phyloP scores from a whole-genome alignment of 2,329 filamentous ascomycete genomes.

The Epichloe sylvatica region DNA sequence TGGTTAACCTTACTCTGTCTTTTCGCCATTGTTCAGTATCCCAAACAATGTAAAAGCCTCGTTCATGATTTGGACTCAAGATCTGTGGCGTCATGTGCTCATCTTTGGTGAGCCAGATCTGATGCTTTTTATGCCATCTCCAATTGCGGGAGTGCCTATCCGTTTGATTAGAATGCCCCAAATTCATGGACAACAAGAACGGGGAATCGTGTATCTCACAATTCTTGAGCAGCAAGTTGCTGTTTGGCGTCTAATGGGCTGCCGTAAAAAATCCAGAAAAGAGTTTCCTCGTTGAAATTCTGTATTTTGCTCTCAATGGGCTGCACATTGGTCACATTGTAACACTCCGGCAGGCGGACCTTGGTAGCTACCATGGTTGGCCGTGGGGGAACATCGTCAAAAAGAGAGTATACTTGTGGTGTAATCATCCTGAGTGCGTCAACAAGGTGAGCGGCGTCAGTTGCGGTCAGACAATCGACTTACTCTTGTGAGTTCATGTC shows the following conservation, averaged over 20 bases:
- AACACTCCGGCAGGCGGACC: conserved; percentile 50
- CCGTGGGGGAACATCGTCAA: conserved; percentile 46
- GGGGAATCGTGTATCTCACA: conserved; percentile 30
- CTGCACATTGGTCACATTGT: conserved; percentile 52
- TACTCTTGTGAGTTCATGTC: conserved; percentile 46
- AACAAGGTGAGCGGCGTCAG: conserved; percentile 2
- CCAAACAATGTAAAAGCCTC: conserved; percentile 54
- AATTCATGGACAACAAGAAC: background rate
- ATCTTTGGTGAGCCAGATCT: conserved; percentile 55
- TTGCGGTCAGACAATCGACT: conserved; percentile 15
- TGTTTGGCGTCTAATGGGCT: conserved; percentile 50
- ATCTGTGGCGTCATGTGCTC: conserved; percentile 50
- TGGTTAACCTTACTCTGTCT: conserved; percentile 44
- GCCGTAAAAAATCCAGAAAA: conserved; percentile 59
- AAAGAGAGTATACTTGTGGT: conserved; percentile 44
- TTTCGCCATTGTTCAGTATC: conserved; percentile 48
- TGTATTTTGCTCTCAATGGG: conserved; percentile 50
- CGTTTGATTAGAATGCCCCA: conserved; percentile 1
- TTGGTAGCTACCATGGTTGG: conserved; percentile 37
- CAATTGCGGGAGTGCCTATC: conserved; percentile 49
- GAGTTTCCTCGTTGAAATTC: conserved; percentile 54
- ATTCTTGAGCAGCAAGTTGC: conserved; percentile 46
- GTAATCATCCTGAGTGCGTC: conserved; percentile 34
- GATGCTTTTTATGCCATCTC: conserved; percentile 57
- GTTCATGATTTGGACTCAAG: conserved; percentile 44